phyloP scores from a whole-genome alignment of 176 grass and related monocot species.

The Urochloa ruziziensis region DNA sequence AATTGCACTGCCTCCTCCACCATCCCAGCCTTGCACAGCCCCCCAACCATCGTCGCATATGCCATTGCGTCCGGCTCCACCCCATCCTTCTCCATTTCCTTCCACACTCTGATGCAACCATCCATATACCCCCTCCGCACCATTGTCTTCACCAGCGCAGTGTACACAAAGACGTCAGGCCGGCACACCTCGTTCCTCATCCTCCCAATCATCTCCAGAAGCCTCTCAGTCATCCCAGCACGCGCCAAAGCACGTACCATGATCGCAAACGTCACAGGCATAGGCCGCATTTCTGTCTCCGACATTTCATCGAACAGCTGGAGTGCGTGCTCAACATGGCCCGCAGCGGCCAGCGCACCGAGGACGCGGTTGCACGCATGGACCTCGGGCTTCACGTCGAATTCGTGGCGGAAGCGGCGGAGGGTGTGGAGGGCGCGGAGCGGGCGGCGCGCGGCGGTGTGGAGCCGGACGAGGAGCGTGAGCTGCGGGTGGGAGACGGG shows the following conservation, averaged over 20 bases:
- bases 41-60: conserved; percentile 63
- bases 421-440: conserved; percentile 64
- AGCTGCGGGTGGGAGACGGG: conserved; percentile 66
- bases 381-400: conserved; percentile 54
- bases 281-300: conserved; percentile 29
- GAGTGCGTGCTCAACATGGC: conserved; percentile 57
- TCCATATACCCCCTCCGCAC: conserved; percentile 61
- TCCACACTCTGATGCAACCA: conserved; percentile 79
- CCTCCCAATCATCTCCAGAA: conserved; percentile 50
- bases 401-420: conserved; percentile 61
- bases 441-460: conserved; percentile 55
- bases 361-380: conserved; percentile 80
- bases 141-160: conserved; percentile 68
- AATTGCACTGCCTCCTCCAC: conserved; percentile 56
- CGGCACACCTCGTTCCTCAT: conserved; percentile 66
- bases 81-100: conserved; percentile 71
- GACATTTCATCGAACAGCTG: conserved; percentile 75
- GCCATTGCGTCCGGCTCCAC: conserved; percentile 62
- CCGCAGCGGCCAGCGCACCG: conserved; percentile 42
- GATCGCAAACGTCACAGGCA: conserved; percentile 73
- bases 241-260: conserved; percentile 57
- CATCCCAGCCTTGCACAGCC: conserved; percentile 61
- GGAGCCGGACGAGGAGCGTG: conserved; percentile 70
- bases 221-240: conserved; percentile 41
- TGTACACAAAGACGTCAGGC: conserved; percentile 84